Percentiles rank a stretch among this genome's conserved stretches.
These are phyloP conservation scores for Paratinospora sagittata DNA, from an alignment of 164 flowering plant genomes.

Conservation along the genomic window DNA sequence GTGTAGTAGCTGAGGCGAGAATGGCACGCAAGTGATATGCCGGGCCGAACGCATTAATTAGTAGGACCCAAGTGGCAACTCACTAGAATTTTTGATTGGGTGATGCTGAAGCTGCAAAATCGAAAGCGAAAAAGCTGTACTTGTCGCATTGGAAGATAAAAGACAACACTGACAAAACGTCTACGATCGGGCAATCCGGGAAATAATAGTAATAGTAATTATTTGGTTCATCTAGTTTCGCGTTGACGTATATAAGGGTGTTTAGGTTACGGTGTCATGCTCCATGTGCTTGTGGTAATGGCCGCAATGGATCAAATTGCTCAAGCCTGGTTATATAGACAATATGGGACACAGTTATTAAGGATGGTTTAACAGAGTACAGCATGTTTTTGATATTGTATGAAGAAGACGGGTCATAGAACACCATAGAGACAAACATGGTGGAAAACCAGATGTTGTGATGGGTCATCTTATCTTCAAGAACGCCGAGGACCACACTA, in stretches of 20 bases:
- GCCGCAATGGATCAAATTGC: neutral
- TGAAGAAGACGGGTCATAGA: neutral
- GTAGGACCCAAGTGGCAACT: neutral
- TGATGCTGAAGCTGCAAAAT: constrained; percentile 1
- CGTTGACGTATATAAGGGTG: neutral
- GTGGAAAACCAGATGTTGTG: neutral
- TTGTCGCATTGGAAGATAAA: neutral
- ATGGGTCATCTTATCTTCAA: neutral
- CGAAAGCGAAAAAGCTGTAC: neutral
- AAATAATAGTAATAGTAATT: too few relatives aligned
- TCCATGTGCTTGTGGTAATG: neutral
- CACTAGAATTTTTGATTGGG: neutral
- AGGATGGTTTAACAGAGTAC: neutral
- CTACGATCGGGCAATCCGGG: neutral
- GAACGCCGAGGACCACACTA: neutral
- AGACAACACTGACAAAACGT: constrained; percentile 1
- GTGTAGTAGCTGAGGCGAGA: neutral
- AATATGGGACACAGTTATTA: too few relatives aligned
- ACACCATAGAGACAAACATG: neutral
- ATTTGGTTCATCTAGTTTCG: neutral
- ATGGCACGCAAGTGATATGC: neutral
- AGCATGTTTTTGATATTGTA: neutral
- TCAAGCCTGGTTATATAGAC: neutral
- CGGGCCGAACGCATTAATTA: neutral
- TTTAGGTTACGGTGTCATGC: too few relatives aligned